These are phyloP conservation scores for Phytophthora cajani DNA, from an alignment of 352 stramenopile species.

Conservation along the genomic window DNA sequence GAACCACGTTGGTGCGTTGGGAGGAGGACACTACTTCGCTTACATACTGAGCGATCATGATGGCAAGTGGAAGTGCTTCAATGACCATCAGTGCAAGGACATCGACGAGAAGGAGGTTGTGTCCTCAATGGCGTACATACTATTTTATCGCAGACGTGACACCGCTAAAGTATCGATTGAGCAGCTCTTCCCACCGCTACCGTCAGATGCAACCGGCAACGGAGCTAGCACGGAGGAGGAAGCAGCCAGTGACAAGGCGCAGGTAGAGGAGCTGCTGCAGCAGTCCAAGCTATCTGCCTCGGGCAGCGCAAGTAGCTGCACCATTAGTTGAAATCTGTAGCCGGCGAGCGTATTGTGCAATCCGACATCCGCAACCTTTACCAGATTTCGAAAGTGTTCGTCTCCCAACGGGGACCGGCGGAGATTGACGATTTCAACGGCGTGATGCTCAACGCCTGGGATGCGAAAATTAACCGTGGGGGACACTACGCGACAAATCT, in stretches of 20 bases:
- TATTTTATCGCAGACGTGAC: constrained; percentile 90
- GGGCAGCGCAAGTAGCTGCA: constrained; percentile 53
- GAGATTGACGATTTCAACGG: no score
- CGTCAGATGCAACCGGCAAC: constrained; percentile 36
- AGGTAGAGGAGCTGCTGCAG: constrained; percentile 75
- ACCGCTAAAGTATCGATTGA: constrained; percentile 70
- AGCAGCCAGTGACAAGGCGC: constrained; percentile 56
- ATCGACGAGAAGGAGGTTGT: constrained; percentile 90
- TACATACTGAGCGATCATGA: constrained; percentile 84
- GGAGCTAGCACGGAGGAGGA: constrained; percentile 39
- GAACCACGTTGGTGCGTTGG: constrained; percentile 97
- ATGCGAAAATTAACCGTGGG: neutral
- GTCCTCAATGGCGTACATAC: constrained; percentile 88
- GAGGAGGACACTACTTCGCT: constrained; percentile 95
- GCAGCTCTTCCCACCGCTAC: constrained; percentile 76
- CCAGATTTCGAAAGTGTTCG: neutral
- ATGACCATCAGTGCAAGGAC: constrained; percentile 94
- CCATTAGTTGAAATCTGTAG: constrained; percentile 57
- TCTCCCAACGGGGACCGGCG: neutral
- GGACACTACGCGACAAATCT: neutral
- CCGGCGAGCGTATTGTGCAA: constrained; percentile 1
- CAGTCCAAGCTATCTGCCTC: constrained; percentile 64
- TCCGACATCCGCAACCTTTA: neutral
- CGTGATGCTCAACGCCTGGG: no score
- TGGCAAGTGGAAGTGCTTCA: constrained; percentile 98